Conservation (phyloP, 1,284 basidiomycete genomes). For the Coniferiporia weirii region DNA sequence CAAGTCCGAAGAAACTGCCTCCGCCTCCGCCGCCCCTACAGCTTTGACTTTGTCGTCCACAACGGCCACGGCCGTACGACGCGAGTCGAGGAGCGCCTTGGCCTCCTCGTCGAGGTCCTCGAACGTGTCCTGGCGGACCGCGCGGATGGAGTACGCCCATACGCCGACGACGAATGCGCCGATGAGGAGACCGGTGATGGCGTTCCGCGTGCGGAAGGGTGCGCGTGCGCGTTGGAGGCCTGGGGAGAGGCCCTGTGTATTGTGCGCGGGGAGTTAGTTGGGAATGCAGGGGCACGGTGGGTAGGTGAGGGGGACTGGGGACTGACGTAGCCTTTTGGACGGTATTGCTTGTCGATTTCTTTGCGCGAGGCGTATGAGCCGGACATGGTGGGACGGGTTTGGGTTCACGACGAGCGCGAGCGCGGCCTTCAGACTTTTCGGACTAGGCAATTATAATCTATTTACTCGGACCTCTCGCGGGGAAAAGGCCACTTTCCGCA, state of each 20-base stretch:
- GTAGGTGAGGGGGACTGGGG: neutral
- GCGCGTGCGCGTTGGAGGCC: constrained; percentile 83
- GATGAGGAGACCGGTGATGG: constrained; percentile 70
- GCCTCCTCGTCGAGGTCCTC: constrained; percentile 80
- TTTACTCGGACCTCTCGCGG: no score
- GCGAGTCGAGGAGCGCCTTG: constrained; percentile 41
- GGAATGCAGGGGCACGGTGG: neutral
- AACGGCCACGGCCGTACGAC: constrained; percentile 22
- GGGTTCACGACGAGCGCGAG: no score
- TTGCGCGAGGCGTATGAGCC: constrained; percentile 19
- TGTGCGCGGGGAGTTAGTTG: neutral
- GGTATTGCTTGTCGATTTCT: constrained; percentile 22
- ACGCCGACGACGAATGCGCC: constrained; percentile 77
- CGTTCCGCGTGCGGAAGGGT: constrained; percentile 78
- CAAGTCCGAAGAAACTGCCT: constrained; percentile 3
- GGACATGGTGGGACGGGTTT: constrained; percentile 12
- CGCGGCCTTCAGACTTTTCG: neutral
- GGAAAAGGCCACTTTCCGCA: no score
- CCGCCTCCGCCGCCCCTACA: constrained; percentile 13
- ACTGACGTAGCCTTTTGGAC: constrained; percentile 25
- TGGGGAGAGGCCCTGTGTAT: constrained; percentile 69
- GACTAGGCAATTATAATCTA: no score
- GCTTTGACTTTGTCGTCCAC: constrained; percentile 20
- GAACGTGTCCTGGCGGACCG: constrained; percentile 91
- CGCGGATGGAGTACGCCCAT: constrained; percentile 90